Evolutionary conservation across 352 stramenopile species (phyloP), one percentile per base, ranked within the genome.

Genomic region (Phytophthora citrophthora): DNA sequence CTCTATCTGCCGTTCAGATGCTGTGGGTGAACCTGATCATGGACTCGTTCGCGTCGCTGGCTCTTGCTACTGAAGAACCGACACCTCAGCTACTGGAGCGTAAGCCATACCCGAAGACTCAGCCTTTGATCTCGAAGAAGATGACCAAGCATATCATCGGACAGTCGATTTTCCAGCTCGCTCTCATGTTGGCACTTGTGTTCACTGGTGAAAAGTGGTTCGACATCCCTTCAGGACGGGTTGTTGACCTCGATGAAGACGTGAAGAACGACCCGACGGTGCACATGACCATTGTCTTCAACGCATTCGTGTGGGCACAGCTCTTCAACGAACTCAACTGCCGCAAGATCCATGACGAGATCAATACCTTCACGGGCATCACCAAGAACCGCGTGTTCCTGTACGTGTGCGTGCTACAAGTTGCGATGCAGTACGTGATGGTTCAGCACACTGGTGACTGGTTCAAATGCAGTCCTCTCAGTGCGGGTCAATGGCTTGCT

Each of bases 21-120:
- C 77, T 99, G 13, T 99, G 95, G 96, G 91, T 99, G 16, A 99
- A 99, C 70, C 69, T 99, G 29, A 98, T 99, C 70, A 99, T 99
- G 95, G 96, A 99, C 74, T 97, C 91, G 12, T 97, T 98, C 64
- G 95, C 94, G 7, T 95, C 96, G 27, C 73, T 99, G 7, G 95
- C 96, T n/a, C 79, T 99, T 31, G 94, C 91, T 26, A 98, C 96
- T 5, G 96, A 99, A 77, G 82, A 92, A 43, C 96, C 96, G 3
- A 94, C 79, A 1, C 54, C 79, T 26, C 68, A 52, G 23, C 78
- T 99, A 12, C 78, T 99, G 9, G 74, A 96, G n/a, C 84, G 94
- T 41, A 87, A 86, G 47, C 96, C 96, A 12, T 98, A 98, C 80
- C 81, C 81, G 26, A 85, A 94, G 49, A 91, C 94, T 27, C 74